Evolutionary conservation across 2,329 filamentous ascomycete species (phyloP).

Genomic region (Fonsecaea multimorphosa): DNA sequence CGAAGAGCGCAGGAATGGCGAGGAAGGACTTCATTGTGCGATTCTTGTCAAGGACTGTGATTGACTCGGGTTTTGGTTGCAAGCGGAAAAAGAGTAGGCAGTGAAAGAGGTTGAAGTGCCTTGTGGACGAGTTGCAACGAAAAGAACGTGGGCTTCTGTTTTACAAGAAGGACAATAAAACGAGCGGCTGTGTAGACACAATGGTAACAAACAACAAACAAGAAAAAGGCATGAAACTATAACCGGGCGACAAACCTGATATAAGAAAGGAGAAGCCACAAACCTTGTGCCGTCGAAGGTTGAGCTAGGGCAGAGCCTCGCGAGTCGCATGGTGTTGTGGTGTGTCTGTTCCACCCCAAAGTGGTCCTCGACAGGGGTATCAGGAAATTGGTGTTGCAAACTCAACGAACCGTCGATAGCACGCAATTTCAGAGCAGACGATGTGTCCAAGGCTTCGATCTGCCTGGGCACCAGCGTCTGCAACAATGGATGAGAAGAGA

Average conservation of each 20-base stretch:
- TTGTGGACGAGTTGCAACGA: slow-evolving; percentile 25
- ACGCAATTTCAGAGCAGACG: slow-evolving; percentile 16
- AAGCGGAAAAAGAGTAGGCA: not conserved
- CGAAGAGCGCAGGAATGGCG: slow-evolving; percentile 32
- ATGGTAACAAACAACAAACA: not conserved
- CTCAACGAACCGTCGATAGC: slow-evolving; percentile 1
- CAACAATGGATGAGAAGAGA: not conserved
- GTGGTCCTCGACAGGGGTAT: slow-evolving; percentile 20
- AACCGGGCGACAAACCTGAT: slow-evolving; percentile 10
- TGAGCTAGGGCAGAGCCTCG: slow-evolving; percentile 31
- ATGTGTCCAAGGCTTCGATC: not conserved
- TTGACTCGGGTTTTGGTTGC: not conserved
- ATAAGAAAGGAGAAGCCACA: not conserved
- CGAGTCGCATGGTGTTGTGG: not conserved
- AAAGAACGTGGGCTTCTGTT: slow-evolving; percentile 18
- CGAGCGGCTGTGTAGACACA: slow-evolving; percentile 1
- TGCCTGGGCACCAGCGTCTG: not conserved
- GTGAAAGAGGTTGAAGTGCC: slow-evolving; percentile 6
- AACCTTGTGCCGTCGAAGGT: slow-evolving; percentile 4
- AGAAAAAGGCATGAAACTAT: not conserved
- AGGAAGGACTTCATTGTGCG: slow-evolving; percentile 34
- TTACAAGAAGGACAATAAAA: too few relatives aligned
- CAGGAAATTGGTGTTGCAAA: slow-evolving; percentile 26
- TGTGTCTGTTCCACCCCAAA: slow-evolving; percentile 20
- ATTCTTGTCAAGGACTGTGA: not conserved